Conservation (phyloP, 257 asterid species). For the Ajuga chamaepitys region DNA sequence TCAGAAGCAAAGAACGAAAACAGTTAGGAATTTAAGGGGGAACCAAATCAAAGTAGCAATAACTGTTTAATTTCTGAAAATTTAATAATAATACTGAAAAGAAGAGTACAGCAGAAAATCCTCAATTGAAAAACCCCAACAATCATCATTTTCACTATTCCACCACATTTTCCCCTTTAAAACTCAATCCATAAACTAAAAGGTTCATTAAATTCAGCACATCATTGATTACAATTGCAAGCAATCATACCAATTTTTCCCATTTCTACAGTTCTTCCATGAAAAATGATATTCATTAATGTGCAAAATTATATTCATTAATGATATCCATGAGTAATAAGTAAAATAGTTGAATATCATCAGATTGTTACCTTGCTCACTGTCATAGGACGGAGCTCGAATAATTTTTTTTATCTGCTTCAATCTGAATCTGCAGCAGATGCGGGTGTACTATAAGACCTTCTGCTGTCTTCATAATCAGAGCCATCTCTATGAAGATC, state of each 20-base stretch:
- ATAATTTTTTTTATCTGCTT: too few relatives aligned
- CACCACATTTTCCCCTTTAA: neutral
- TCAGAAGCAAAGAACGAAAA: neutral
- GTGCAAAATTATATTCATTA: too few relatives aligned
- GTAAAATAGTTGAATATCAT: too few relatives aligned
- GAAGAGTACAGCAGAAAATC: neutral
- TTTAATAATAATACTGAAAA: neutral
- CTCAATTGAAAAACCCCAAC: neutral
- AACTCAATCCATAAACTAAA: neutral
- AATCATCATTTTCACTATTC: neutral
- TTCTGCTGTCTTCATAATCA: too few relatives aligned
- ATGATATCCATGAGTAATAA: too few relatives aligned
- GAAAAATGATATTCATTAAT: neutral
- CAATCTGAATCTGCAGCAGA: too few relatives aligned
- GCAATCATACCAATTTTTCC: neutral
- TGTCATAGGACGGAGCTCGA: too few relatives aligned
- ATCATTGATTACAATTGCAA: neutral
- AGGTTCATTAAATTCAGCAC: too few relatives aligned
- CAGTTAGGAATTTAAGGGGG: too few relatives aligned
- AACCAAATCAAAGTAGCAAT: neutral
- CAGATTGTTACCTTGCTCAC: too few relatives aligned
- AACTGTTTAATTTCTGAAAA: neutral
- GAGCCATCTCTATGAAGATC: too few relatives aligned
- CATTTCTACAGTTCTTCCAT: neutral
- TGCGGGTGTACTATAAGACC: too few relatives aligned